Percentiles rank a stretch among this genome's conserved stretches.
Evolutionary conservation across 2,329 filamentous ascomycete genomes (phyloP).

Genomic region (Coleophoma cylindrospora): DNA sequence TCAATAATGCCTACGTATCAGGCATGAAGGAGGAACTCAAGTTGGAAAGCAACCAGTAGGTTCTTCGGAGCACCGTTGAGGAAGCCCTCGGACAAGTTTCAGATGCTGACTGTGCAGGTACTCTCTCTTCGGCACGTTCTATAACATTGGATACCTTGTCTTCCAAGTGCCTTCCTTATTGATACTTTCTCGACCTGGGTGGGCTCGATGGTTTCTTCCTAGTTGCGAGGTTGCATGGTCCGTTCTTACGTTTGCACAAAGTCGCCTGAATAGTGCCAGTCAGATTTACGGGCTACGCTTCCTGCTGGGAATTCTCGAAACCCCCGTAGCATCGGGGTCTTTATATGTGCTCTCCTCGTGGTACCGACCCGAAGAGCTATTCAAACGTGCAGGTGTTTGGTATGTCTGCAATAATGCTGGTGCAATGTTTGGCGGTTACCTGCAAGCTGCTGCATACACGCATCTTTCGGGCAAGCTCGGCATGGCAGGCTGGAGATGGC

Average conservation of each 20-base stretch:
- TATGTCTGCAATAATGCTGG: constrained; percentile 28
- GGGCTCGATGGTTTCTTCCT: constrained; percentile 12
- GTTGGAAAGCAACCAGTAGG: constrained; percentile 33
- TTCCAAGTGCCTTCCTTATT: constrained; percentile 8
- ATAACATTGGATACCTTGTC: constrained; percentile 8
- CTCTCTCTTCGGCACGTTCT: constrained; percentile 9
- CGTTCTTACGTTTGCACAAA: constrained; percentile 7
- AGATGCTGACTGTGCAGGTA: constrained; percentile 15
- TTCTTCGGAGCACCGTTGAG: too few species aligned
- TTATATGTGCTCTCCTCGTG: constrained; percentile 7
- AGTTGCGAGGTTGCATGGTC: constrained; percentile 8
- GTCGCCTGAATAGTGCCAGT: constrained; percentile 3
- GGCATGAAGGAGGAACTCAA: constrained; percentile 43
- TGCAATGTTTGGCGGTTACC: constrained; percentile 33
- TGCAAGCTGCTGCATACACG: constrained; percentile 28
- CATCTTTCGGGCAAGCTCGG: constrained; percentile 10
- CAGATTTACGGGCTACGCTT: constrained; percentile 45
- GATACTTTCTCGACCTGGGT: constrained; percentile 8
- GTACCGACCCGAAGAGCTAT: constrained; percentile 33
- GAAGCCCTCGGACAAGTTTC: constrained; percentile 31
- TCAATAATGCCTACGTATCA: constrained; percentile 22
- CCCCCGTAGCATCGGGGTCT: constrained; percentile 6
- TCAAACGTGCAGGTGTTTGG: constrained; percentile 34
- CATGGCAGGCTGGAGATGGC: constrained; percentile 39
- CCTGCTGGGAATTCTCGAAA: constrained; percentile 49